Conservation (phyloP, 768 basidiomycete species). For the Infundibulicybe gibba region DNA sequence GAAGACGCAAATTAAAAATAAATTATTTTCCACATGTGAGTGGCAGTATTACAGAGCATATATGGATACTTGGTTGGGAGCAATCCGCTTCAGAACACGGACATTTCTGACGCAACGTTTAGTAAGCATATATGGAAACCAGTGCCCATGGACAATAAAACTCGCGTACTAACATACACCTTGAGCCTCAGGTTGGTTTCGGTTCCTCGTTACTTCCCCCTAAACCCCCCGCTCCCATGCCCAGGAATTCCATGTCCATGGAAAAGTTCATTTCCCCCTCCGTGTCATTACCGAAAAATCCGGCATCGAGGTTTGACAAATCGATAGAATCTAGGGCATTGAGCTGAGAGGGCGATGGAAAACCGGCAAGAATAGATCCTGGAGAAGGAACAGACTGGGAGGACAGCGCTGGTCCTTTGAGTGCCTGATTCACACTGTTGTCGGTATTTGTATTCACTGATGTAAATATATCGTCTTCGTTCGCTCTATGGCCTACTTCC, state of each 20-base stretch:
- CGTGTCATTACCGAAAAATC: conserved; percentile 35
- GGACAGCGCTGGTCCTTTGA: conserved; percentile 9
- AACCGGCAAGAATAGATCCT: conserved; percentile 38
- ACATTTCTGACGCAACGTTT: too few species aligned
- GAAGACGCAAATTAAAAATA: too few species aligned
- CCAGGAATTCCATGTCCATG: conserved; percentile 55
- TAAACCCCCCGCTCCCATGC: conserved; percentile 29
- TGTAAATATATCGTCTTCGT: conserved; percentile 28
- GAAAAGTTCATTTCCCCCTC: conserved; percentile 41
- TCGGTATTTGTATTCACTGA: conserved; percentile 20
- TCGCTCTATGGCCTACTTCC: conserved; percentile 10
- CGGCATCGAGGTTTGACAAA: conserved; percentile 37
- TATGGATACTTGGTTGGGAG: too few species aligned
- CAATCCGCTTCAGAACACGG: too few species aligned
- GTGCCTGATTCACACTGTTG: conserved; percentile 7
- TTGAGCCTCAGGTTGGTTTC: too few species aligned
- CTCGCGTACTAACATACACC: too few species aligned
- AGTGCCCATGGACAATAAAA: too few species aligned
- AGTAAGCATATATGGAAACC: too few species aligned
- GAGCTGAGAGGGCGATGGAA: conserved; percentile 29
- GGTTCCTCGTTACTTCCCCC: conserved; percentile 9
- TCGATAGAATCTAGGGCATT: conserved; percentile 38
- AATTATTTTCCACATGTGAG: too few species aligned
- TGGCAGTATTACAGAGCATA: too few species aligned
- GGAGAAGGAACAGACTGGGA: conserved; percentile 33